Evolutionary conservation across 2,329 filamentous ascomycete species (phyloP), one percentile per base, ranked within the genome.

Genomic region (Penicillium griseofulvum): DNA sequence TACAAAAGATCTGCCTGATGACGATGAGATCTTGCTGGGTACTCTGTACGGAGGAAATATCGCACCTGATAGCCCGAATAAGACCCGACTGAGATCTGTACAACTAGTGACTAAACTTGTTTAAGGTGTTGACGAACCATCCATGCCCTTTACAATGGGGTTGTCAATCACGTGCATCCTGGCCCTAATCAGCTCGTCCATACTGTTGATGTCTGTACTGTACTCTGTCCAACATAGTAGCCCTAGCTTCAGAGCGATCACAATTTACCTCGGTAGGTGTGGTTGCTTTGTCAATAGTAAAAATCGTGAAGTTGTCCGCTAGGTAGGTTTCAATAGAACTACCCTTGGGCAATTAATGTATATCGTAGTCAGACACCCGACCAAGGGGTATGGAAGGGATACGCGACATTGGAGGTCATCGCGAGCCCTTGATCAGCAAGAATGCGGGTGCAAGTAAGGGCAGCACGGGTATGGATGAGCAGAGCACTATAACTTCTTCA

Each of bases 371-470:
- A 55, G 57, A 55, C 54, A 55, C 51, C 46, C 53, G 59, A 52
- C 55, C 39, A 63, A 55, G 56, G 61, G 61, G 57, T 34, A 55
- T 52, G 52, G 34, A 65, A 65, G 63, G 63, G 63, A 65, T 65
- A 54, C 62, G 60, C 62, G 62, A 65, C 61, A 65, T 65, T 61
- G 60, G 57, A 55, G 34, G 49, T 43, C 59, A 60, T 64, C 58
- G 61, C 56, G 55, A 53, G 49, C 62, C 63, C 63, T 65, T 62
- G 62, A 65, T 65, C 55, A 52, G 52, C 53, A 39, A 51, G 49
- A 63, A 65, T 55, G 52, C n/a, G 28, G 43, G 64, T 64, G 54
- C 49, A 65, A 56, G 63, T 62, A 65, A 65, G 63, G 63, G 61
- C 38, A 60, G 46, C 48, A 57, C 52, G 49, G 56, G 51, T 56